Base-by-base conservation (phyloP, 306 rosid species). In the Cotoneaster glaucophyllus region DNA sequence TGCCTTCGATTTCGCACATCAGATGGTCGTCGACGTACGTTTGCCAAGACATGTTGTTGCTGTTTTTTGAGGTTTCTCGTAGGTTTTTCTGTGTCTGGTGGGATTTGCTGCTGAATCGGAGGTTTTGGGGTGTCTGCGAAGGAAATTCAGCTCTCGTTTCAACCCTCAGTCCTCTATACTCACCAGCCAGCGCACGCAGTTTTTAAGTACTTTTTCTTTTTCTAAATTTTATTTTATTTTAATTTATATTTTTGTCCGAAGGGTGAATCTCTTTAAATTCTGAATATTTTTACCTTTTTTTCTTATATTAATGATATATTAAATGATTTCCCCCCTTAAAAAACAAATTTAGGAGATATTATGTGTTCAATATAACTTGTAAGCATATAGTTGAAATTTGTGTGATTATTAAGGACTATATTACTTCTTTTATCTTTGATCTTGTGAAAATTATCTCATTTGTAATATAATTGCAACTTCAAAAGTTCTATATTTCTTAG, bases 1-100 rank as follows among this genome's bases (percentile, higher is more conserved):
- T 82, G 13, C 93, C 93, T 25, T 92, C 97, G 31, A 90, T 88
- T 0, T 93, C 97, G 80, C 97, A 93, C 73, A 93, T 73, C 62
- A 93, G 89, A 75, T 93, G 97, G 3, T 93, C 97, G 58, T 93
- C 97, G 5, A 93, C 96, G 67, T 93, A 93, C 6, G 89, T n/a
- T 77, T 93, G 96, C 97, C 96, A 93, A 91, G 97, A 93, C 97
- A 93, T 91, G 82, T 70, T 63, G 37, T 43, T 43, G 63, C 44
- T 6, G 68, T 34, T 31, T n/a, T 79, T 6, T 61, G 34, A 61
- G 25, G 53, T 21, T 41, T 56, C 67, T 41, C 21, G 15, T 71
- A 21, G 52, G 19, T 67, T 45, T 72, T 31, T 41, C 15, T 26
- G 73, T 21, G 13, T 70, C 34, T 11, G 54, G 65, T 26, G 41